Percentiles rank a stretch among this genome's conserved stretches.
Conservation (phyloP, 2,329 filamentous ascomycete genomes). For the Thielaviopsis ethacetica region DNA sequence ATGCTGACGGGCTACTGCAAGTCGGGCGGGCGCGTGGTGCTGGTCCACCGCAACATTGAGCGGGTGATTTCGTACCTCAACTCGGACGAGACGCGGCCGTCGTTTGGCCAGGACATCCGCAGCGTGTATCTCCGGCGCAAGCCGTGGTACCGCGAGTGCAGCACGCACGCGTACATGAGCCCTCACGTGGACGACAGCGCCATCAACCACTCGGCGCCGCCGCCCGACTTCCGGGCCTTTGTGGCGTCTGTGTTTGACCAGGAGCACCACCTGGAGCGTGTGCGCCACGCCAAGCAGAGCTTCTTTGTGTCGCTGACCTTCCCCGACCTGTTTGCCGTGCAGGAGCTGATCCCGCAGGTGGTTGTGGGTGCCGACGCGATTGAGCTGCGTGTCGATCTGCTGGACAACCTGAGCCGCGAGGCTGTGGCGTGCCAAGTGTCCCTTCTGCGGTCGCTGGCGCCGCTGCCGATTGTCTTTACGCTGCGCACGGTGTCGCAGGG, state of each 20-base stretch:
- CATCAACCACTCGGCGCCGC: conserved; percentile 8
- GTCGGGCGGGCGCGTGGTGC: conserved; percentile 65
- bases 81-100: conserved; percentile 77
- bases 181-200: conserved; percentile 24
- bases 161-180: conserved; percentile 86
- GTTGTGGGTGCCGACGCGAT: conserved; percentile 82
- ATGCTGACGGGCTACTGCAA: conserved; percentile 58
- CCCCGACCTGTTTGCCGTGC: conserved; percentile 49
- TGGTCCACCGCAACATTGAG: conserved; percentile 75
- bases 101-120: conserved; percentile 84
- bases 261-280: conserved; percentile 29
- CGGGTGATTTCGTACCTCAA: conserved; percentile 79
- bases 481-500: conserved; percentile 75
- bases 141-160: conserved; percentile 82
- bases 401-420: conserved; percentile 59
- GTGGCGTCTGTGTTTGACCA: conserved; percentile 14
- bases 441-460: conserved; percentile 53
- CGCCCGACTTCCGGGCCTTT: conserved; percentile 16
- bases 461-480: conserved; percentile 80
- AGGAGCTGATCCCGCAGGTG: conserved; percentile 51
- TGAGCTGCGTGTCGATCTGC: conserved; percentile 80
- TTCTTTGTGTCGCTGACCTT: conserved; percentile 90
- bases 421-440: conserved; percentile 73
- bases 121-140: conserved; percentile 79
- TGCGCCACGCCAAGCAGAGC: conserved; percentile 46